Evolutionary conservation across 352 stramenopile genomes (phyloP).

Genomic region (Globisporangium ultimum): DNA sequence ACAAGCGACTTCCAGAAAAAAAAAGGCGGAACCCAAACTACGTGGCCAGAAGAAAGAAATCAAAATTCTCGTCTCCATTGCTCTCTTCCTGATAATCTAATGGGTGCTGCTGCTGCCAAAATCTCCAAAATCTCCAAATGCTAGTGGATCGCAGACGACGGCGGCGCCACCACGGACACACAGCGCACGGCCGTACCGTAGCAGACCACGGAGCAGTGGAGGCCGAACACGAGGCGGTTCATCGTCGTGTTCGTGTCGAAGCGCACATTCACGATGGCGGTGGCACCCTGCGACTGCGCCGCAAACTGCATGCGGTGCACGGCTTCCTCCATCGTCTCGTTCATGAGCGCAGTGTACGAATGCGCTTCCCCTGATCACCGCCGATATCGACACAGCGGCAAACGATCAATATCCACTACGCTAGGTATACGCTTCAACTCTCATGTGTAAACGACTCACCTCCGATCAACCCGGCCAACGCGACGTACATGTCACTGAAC

Average conservation of each 20-base stretch:
- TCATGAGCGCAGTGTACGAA: slow-evolving; percentile 81
- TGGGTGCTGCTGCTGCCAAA: not conserved
- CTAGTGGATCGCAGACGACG: slow-evolving; percentile 8
- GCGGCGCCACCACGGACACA: slow-evolving; percentile 19
- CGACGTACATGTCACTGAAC: slow-evolving; percentile 80
- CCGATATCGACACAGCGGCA: not conserved
- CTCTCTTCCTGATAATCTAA: too few relatives aligned
- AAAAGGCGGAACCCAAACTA: not conserved
- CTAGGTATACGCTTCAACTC: not conserved
- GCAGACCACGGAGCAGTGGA: slow-evolving; percentile 78
- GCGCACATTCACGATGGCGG: slow-evolving; percentile 71
- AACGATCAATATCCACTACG: not conserved
- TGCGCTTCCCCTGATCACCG: slow-evolving; percentile 43
- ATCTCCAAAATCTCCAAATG: not conserved
- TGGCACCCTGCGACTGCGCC: slow-evolving; percentile 68
- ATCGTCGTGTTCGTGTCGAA: slow-evolving; percentile 86
- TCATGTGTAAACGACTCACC: slow-evolving; percentile 19
- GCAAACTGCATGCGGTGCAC: slow-evolving; percentile 77
- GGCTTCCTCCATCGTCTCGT: slow-evolving; percentile 76
- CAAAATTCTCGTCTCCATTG: too few relatives aligned
- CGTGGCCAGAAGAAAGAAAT: too few relatives aligned
- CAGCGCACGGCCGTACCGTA: slow-evolving; percentile 78
- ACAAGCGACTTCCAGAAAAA: not conserved
- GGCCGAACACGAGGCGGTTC: slow-evolving; percentile 80
- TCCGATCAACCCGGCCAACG: slow-evolving; percentile 62